A percentile compares a stretch with the other conserved stretches of the same genome.
phyloP scores from a whole-genome alignment of 345 rosid species.

The Populus ilicifolia region DNA sequence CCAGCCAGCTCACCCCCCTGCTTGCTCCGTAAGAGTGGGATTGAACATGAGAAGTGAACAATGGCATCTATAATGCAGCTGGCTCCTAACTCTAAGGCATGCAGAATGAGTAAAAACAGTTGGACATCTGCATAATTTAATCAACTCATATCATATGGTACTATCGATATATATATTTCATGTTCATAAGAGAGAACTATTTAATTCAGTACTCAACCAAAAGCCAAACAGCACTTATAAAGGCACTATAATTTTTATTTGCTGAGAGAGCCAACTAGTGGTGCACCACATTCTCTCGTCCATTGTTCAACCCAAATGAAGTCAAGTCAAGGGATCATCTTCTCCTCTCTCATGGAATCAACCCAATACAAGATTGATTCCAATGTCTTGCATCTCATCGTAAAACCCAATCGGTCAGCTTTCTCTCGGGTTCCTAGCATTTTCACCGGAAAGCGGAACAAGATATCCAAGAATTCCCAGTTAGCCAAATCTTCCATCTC shows the following conservation, averaged over 20 bases:
- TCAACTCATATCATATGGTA: background rate
- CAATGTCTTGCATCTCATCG: constrained; percentile 46
- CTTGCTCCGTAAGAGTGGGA: constrained; percentile 2
- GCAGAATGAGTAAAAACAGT: background rate
- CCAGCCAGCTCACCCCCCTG: background rate
- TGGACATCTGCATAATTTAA: background rate
- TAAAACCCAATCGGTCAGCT: constrained; percentile 60
- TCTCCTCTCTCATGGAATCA: constrained; percentile 67
- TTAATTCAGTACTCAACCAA: background rate
- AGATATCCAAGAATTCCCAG: constrained; percentile 66
- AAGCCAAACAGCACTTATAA: background rate
- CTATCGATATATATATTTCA: background rate
- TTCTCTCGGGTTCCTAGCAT: constrained; percentile 69
- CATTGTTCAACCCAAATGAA: background rate
- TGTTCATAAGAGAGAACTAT: background rate
- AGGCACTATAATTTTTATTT: background rate
- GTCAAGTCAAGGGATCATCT: constrained; percentile 39
- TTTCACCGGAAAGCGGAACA: constrained; percentile 70
- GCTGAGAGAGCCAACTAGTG: background rate
- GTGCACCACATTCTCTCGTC: background rate
- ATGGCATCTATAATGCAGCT: background rate
- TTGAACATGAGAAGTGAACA: background rate
- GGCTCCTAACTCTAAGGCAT: background rate
- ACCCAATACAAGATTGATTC: constrained; percentile 74
- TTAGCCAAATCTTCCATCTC: constrained; percentile 72